These are phyloP conservation scores for Edaphochlamys debaryana DNA, from an alignment of 139 green algal genomes.

Conservation along the genomic window DNA sequence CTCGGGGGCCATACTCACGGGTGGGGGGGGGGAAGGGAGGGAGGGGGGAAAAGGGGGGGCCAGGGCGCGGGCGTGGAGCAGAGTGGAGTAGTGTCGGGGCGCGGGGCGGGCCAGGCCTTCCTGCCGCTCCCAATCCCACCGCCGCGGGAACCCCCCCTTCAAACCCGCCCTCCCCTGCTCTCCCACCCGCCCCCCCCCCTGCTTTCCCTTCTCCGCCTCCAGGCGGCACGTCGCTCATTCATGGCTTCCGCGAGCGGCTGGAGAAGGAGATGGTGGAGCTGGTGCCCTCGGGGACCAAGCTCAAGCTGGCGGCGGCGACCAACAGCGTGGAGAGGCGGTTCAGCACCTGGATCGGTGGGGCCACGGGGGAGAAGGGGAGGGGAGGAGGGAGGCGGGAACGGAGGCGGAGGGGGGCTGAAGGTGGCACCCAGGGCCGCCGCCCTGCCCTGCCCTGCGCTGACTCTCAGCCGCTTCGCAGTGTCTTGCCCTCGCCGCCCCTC, in stretches of 20 bases:
- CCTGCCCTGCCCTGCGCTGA: no score
- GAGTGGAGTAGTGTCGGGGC: neutral
- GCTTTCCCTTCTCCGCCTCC: neutral
- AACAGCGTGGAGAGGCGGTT: constrained; percentile 89
- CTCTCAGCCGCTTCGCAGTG: no score
- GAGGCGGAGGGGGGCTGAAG: no score
- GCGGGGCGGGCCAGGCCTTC: no score
- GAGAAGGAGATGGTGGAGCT: constrained; percentile 79
- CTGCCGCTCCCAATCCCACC: neutral
- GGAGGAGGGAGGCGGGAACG: neutral
- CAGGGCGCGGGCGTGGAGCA: no score
- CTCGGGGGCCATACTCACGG: constrained; percentile 77
- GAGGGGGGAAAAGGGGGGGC: no score
- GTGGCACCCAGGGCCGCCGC: no score
- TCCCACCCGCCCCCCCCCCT: no score
- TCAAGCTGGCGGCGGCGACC: constrained; percentile 82
- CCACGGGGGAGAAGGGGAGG: no score
- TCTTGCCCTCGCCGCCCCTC: no score
- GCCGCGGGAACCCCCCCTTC: no score
- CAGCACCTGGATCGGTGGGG: constrained; percentile 86
- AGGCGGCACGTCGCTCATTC: constrained; percentile 79
- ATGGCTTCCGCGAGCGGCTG: constrained; percentile 80
- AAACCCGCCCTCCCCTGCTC: no score
- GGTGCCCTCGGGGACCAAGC: constrained; percentile 62
- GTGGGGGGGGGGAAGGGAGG: constrained; percentile 42